Base-by-base conservation (phyloP, 2,329 filamentous ascomycete genomes). In the Ophiostoma ips region DNA sequence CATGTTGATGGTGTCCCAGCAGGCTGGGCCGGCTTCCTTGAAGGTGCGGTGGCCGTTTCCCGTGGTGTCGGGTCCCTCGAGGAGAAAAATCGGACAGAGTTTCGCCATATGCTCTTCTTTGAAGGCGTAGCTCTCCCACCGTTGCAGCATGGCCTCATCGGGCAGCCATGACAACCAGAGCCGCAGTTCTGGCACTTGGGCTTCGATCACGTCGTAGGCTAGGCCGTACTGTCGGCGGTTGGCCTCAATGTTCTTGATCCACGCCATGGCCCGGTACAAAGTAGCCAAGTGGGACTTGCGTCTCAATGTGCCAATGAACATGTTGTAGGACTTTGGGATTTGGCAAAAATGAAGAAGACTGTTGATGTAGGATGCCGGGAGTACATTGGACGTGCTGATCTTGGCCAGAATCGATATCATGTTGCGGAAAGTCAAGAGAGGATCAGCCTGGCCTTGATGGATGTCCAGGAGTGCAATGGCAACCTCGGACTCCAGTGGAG, bases 221-320 rank as follows among this genome's bases (percentile, higher is more conserved):
- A 55, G 48, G 52, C 77, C 24, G 30, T 43, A 40, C 13, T 73
- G 68, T 76, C 78, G 21, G 34, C 9, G 46, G 46, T 2, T 12
- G 13, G 10, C 46, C 16, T 12, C 38, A 49, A 43, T 43, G 8
- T 41, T n/a, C 15, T 19, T 15, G 16, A 54, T 18, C 54, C 54
- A 55, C 3, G 46, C 48, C 3, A 53, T 24, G 19, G 36, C 34
- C 2, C 40, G 35, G 49, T 55, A 47, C 5, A 55, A 49, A 2
- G 24, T 51, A 11, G 38, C 37, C 12, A 51, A 45, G 10, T 35
- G 36, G n/a, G n/a, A n/a, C n/a, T 19, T 44, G n/a, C 19, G 21
- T 15, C 47, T 43, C 5, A 54, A 35, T 33, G 10, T 41, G 9
- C 19, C 8, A 5, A 55, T 18, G n/a, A 15, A 38, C 12, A 49